Conservation (phyloP, 2,329 filamentous ascomycete genomes). For the Magnaporthiopsis rhizophila region DNA sequence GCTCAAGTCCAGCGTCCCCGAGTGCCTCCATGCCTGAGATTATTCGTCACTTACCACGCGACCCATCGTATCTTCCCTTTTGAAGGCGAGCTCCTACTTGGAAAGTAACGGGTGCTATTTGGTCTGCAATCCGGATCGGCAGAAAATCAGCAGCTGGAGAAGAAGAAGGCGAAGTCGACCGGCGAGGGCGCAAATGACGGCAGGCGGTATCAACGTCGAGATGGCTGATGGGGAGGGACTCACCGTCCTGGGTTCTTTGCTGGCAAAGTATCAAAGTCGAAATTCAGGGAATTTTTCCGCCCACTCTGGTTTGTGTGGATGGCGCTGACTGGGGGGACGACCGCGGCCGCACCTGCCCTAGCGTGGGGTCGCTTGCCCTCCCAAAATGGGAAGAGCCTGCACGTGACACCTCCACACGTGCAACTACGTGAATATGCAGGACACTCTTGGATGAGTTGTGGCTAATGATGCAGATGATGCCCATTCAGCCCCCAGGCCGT, state of each 20-base stretch:
- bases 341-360: background rate
- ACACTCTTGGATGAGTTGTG: background rate
- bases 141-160: conserved; percentile 4
- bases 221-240: background rate
- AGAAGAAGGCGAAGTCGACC: conserved; percentile 1
- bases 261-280: background rate
- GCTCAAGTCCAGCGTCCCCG: background rate
- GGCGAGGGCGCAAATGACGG: background rate
- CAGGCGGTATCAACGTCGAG: background rate
- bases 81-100: conserved; percentile 7
- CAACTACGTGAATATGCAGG: no score
- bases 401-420: background rate
- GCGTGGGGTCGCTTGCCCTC: conserved; percentile 3
- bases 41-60: conserved; percentile 33
- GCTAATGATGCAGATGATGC: background rate
- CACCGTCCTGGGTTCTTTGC: background rate
- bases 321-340: background rate
- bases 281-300: background rate
- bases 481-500: background rate
- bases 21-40: background rate
- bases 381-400: background rate
- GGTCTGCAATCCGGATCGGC: conserved; percentile 2
- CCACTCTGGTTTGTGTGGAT: conserved; percentile 5
- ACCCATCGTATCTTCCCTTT: conserved; percentile 39
- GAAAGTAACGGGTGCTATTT: conserved; percentile 7